Percentiles rank a stretch among this genome's conserved stretches.
phyloP scores from a whole-genome alignment of 1,139 yeast species.

The Oligophagozyma castellii region DNA sequence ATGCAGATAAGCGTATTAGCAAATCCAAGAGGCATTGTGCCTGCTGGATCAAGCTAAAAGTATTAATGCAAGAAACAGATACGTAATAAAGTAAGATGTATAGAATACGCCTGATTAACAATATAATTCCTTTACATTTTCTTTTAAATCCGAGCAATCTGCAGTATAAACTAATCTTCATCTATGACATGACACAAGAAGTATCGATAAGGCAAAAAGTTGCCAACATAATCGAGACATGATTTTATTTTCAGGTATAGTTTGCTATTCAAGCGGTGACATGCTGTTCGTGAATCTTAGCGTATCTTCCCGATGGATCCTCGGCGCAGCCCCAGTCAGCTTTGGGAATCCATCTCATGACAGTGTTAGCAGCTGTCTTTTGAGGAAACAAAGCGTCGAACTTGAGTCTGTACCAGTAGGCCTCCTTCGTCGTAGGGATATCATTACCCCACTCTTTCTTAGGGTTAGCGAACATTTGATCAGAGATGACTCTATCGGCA shows the following conservation, averaged over 20 bases:
- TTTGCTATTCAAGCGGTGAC: conserved; percentile 19
- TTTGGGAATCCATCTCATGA: conserved; percentile 99
- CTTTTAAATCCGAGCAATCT: too few relatives aligned
- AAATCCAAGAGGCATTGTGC: too few relatives aligned
- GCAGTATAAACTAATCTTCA: too few relatives aligned
- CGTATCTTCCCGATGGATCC: conserved; percentile 97
- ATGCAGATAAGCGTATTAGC: too few relatives aligned
- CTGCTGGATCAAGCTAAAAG: too few relatives aligned
- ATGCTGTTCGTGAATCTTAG: conserved; percentile 69
- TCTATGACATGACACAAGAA: too few relatives aligned
- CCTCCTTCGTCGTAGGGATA: conserved; percentile 94
- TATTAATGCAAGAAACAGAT: too few relatives aligned
- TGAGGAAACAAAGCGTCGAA: conserved; percentile 86
- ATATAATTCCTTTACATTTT: too few relatives aligned
- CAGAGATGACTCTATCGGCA: conserved; percentile 75
- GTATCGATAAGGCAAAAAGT: too few relatives aligned
- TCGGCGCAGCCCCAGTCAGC: conserved; percentile 99
- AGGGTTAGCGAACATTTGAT: conserved; percentile 79
- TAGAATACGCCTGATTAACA: too few relatives aligned
- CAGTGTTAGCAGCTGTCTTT: conserved; percentile 88
- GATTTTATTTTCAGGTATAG: background rate
- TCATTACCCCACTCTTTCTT: conserved; percentile 95
- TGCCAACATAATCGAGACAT: too few relatives aligned
- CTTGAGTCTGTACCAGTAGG: conserved; percentile 96
- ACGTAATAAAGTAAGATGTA: too few relatives aligned